Evolutionary conservation across 2,329 filamentous ascomycete species (phyloP).

Genomic region (Hypomyces perniciosus): DNA sequence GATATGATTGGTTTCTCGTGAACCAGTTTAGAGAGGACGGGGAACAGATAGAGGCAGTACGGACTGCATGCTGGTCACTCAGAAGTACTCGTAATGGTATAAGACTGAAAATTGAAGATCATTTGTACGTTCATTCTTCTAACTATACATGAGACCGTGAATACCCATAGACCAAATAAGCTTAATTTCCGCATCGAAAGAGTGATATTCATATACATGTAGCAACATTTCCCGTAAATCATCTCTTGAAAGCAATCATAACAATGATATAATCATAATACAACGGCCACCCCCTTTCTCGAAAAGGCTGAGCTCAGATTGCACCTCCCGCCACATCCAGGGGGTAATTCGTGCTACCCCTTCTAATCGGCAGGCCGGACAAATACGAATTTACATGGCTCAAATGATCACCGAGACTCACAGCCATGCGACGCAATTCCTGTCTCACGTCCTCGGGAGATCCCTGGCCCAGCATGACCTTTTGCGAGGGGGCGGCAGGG

Average conservation of each 20-base stretch:
- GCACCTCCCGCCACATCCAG: conserved; percentile 7
- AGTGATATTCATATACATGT: not conserved
- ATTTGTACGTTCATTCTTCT: too few relatives aligned
- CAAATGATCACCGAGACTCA: conserved; percentile 44
- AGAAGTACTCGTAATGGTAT: too few relatives aligned
- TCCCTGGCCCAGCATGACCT: conserved; percentile 50
- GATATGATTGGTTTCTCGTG: conserved; percentile 45
- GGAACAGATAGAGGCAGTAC: not conserved
- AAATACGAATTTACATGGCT: conserved; percentile 40
- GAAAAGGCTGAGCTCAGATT: not conserved
- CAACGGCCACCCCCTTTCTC: too few relatives aligned
- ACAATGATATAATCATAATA: not conserved
- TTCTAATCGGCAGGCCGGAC: conserved; percentile 32
- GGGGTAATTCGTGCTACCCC: conserved; percentile 24
- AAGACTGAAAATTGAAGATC: too few relatives aligned
- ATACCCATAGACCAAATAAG: too few relatives aligned
- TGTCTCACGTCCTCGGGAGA: conserved; percentile 46
- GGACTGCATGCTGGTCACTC: too few relatives aligned
- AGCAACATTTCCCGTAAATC: not conserved
- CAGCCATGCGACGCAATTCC: conserved; percentile 45
- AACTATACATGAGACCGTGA: too few relatives aligned
- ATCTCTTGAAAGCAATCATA: not conserved
- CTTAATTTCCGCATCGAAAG: too few relatives aligned
- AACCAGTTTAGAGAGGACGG: not conserved
- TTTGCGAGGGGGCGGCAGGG: conserved; percentile 41